Evolutionary conservation across 352 stramenopile species (phyloP).

Genomic region (Globisporangium echinulatum): DNA sequence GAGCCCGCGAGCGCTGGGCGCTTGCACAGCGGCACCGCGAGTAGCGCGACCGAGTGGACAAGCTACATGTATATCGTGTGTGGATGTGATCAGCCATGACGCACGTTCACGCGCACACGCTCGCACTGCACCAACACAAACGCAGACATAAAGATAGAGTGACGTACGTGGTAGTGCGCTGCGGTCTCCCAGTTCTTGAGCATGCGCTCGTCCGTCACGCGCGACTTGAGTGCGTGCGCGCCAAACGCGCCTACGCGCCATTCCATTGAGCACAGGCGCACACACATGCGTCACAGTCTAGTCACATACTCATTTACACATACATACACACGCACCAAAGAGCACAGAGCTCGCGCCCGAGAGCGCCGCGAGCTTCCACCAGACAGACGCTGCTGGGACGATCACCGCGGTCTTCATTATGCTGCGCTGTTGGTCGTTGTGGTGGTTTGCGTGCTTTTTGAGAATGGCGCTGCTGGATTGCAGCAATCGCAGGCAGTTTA

Average conservation of each 20-base stretch:
- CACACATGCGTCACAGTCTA: neutral
- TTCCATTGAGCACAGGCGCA: too few relatives aligned
- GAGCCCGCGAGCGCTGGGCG: slow-evolving; percentile 50
- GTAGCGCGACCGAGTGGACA: slow-evolving; percentile 66
- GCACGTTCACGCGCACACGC: neutral
- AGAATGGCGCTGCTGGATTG: too few relatives aligned
- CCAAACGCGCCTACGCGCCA: slow-evolving; percentile 60
- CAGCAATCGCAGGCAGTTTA: too few relatives aligned
- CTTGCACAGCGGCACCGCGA: slow-evolving; percentile 56
- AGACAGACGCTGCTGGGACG: slow-evolving; percentile 52
- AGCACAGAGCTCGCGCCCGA: slow-evolving; percentile 60
- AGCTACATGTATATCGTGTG: slow-evolving; percentile 18
- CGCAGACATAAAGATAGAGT: neutral
- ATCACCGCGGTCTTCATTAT: slow-evolving; percentile 55
- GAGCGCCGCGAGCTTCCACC: slow-evolving; percentile 74
- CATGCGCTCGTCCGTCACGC: slow-evolving; percentile 66
- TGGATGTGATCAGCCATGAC: too few relatives aligned
- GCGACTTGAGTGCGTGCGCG: slow-evolving; percentile 59
- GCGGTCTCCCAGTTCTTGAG: slow-evolving; percentile 85
- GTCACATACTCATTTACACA: neutral
- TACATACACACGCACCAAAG: slow-evolving; percentile 27
- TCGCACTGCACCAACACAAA: neutral
- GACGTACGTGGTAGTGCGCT: slow-evolving; percentile 68
- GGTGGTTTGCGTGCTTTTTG: neutral
- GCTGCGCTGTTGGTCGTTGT: too few relatives aligned